Evolutionary conservation across 1,284 basidiomycete species (phyloP).

Genomic region (Heterobasidion irregulare): DNA sequence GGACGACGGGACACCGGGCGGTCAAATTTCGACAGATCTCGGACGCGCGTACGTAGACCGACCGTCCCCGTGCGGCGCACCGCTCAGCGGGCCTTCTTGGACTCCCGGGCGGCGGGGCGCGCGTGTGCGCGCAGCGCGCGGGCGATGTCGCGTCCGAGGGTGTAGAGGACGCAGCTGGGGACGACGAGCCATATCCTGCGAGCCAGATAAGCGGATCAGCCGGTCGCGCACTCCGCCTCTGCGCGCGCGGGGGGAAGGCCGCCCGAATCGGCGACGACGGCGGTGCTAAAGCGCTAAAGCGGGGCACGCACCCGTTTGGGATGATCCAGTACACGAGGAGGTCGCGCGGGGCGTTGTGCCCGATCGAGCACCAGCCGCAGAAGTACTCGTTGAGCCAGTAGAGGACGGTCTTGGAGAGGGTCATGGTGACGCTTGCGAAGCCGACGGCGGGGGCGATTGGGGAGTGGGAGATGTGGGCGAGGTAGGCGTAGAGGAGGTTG

Average conservation of each 20-base stretch:
- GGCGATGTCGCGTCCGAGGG: slow-evolving; percentile 50
- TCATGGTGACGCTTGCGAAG: slow-evolving; percentile 67
- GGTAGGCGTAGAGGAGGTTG: slow-evolving; percentile 72
- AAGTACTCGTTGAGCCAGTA: slow-evolving; percentile 76
- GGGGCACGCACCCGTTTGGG: slow-evolving; percentile 65
- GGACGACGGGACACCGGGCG: too few species aligned
- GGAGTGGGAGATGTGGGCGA: slow-evolving; percentile 52
- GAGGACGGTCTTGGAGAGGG: slow-evolving; percentile 78
- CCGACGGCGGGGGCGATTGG: slow-evolving; percentile 69
- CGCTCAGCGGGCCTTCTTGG: neutral
- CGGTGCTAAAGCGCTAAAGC: too few species aligned
- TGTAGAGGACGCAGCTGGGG: slow-evolving; percentile 48
- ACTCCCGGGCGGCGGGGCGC: neutral
- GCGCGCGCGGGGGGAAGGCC: too few species aligned
- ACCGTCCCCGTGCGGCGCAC: too few species aligned
- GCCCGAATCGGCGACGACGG: too few species aligned
- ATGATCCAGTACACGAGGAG: slow-evolving; percentile 65
- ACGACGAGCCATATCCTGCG: slow-evolving; percentile 65
- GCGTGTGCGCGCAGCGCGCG: slow-evolving; percentile 14
- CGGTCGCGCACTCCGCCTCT: too few species aligned
- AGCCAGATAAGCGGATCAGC: neutral
- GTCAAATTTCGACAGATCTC: too few species aligned
- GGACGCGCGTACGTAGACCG: too few species aligned
- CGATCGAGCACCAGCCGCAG: slow-evolving; percentile 62
- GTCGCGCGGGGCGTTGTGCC: slow-evolving; percentile 59